Conservation (phyloP, 805 yeast genomes). For the Metschnikowia borealis region DNA sequence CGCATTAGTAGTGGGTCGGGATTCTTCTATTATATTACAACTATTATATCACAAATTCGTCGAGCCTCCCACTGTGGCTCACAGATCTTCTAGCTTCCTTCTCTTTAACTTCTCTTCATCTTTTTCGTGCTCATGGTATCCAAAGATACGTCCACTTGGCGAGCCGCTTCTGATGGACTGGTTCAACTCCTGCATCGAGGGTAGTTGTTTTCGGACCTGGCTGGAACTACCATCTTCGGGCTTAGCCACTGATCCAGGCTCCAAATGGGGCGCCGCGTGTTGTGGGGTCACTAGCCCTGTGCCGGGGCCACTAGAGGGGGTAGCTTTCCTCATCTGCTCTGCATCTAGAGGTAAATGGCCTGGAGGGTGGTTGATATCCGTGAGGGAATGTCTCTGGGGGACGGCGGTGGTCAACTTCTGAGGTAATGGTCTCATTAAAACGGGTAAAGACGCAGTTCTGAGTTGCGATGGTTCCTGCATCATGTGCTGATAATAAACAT, state of each 20-base stretch:
- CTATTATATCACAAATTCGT: not conserved
- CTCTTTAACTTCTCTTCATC: slow-evolving; percentile 13
- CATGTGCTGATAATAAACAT: slow-evolving; percentile 15
- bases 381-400: slow-evolving; percentile 15
- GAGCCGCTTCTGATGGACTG: slow-evolving; percentile 24
- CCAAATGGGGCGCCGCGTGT: slow-evolving; percentile 2
- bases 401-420: slow-evolving; percentile 4
- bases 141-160: not conserved
- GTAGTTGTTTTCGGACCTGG: slow-evolving; percentile 22
- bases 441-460: slow-evolving; percentile 16
- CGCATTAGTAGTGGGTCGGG: not conserved
- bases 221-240: not conserved
- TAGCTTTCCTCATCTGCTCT: not conserved
- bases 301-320: not conserved
- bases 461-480: slow-evolving; percentile 11
- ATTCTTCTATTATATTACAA: slow-evolving; percentile 1
- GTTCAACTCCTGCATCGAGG: slow-evolving; percentile 36
- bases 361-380: slow-evolving; percentile 2
- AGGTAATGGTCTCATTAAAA: slow-evolving; percentile 13
- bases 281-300: not conserved
- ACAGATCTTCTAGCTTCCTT: slow-evolving; percentile 12
- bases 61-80: not conserved
- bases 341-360: not conserved
- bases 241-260: not conserved
- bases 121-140: slow-evolving; percentile 1